Base-by-base conservation (phyloP, 805 yeast genomes). In the Myxozyma lipomycoides region DNA sequence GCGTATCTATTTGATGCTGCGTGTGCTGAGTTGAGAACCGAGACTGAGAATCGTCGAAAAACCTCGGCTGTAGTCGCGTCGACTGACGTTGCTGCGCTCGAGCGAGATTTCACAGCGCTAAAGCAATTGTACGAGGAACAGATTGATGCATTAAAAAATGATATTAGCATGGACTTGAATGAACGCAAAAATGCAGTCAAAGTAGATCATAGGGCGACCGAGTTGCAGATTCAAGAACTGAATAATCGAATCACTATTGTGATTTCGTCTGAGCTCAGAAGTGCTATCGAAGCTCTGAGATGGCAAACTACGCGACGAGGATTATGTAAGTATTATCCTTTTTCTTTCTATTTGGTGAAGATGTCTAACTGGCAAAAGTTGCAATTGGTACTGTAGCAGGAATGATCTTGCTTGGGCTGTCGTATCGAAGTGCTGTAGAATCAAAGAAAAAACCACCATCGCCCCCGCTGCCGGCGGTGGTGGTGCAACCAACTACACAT, bases 301-400 rank as follows among this genome's bases (percentile, higher is more conserved):
- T 91, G 98, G 98, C 88, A 87, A 63, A 80, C 91, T 40, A 89
- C 96, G 1, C 75, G 96, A 49, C 78, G 93, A 65, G 97, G 97
- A 7, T 71, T 93, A 30, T 40, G 51, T 52, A 73, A 42, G 55
- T 51, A 30, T 19, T 34, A 17, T 26, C 7, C 9, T 15, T 41
- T 17, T 5, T 22, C n/a, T 18, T 32, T 24, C 35, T 3, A 5
- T 12, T 28, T 15, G 39, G 19, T 28, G 17, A n/a, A 9, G n/a
- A 4, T 38, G 26, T 23, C 10, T n/a, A 7, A 15, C 15, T 35
- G 7, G n/a, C n/a, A 35, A 17, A 30, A 52, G 57, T 49, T 21
- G 43, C 58, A 19, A 54, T 54, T 28, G 58, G 56, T n/a, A 37
- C 47, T 17, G 48, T 54, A 25, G 55, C 58, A 15, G 38, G 50